Percentiles rank a stretch among this genome's conserved stretches.
Conservation (phyloP, 192 early-diverging fungal species). For the Oehlia diaphana region DNA sequence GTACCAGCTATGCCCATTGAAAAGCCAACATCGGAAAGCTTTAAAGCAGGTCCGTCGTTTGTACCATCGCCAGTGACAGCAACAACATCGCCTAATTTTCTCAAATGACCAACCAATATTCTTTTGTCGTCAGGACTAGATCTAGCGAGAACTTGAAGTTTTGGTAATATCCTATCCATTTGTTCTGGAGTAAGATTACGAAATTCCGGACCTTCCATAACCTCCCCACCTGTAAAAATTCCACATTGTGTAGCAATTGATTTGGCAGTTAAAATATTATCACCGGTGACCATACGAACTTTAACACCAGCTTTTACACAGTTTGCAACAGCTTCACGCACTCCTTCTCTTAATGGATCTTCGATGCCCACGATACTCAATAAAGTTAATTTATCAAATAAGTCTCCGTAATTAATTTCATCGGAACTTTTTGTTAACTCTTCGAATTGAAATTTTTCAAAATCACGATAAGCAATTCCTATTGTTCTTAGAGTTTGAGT, state of each 20-base stretch:
- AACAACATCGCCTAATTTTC: constrained; percentile 90
- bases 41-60: constrained; percentile 97
- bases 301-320: constrained; percentile 91
- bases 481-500: constrained; percentile 88
- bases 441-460: constrained; percentile 59
- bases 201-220: constrained; percentile 96
- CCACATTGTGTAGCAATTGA: constrained; percentile 94
- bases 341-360: constrained; percentile 95
- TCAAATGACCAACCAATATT: constrained; percentile 87
- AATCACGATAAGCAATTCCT: constrained; percentile 81
- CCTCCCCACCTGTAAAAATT: constrained; percentile 87
- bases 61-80: constrained; percentile 99
- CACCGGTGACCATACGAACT: constrained; percentile 99
- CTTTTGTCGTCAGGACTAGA: constrained; percentile 95
- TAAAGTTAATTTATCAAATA: constrained; percentile 65
- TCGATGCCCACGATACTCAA: constrained; percentile 94
- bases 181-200: constrained; percentile 76
- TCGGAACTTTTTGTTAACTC: constrained; percentile 38
- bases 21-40: constrained; percentile 95
- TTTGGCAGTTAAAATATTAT: constrained; percentile 90
- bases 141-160: constrained; percentile 93
- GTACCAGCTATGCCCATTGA: constrained; percentile 99
- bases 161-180: constrained; percentile 90
- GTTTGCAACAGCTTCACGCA: constrained; percentile 84
- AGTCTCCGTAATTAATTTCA: constrained; percentile 55